Percentiles rank a stretch among this genome's conserved stretches.
Evolutionary conservation across 75 land plant genomes (phyloP).

Genomic region (Larix kaempferi): DNA sequence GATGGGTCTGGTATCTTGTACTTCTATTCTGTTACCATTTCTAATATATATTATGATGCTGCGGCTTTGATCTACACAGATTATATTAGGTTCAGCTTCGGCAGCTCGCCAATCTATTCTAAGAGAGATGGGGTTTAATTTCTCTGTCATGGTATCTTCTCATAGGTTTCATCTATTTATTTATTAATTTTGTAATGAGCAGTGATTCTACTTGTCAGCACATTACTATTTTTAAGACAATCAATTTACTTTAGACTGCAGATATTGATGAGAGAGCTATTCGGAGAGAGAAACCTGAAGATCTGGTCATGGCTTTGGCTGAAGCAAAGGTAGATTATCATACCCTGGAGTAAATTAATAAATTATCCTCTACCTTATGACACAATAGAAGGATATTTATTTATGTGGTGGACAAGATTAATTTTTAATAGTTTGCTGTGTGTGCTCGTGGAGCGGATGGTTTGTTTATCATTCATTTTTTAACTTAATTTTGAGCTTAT

Average conservation of each 20-base stretch:
- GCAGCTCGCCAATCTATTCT: constrained; percentile 56
- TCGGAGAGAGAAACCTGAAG: constrained; percentile 79
- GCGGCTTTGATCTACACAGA: constrained; percentile 23
- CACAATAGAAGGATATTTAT: neutral
- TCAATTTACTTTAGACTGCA: constrained; percentile 45
- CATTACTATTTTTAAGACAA: constrained; percentile 7
- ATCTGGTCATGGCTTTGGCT: constrained; percentile 82
- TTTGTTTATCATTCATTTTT: neutral
- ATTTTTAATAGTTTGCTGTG: neutral
- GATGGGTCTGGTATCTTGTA: too few species aligned
- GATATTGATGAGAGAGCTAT: constrained; percentile 90
- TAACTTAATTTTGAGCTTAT: neutral
- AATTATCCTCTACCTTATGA: neutral
- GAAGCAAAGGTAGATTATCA: constrained; percentile 64
- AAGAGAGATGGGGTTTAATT: constrained; percentile 83
- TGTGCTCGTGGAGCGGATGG: neutral
- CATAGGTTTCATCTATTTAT: neutral
- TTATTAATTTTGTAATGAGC: neutral
- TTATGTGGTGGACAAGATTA: neutral
- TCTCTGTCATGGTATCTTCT: constrained; percentile 56
- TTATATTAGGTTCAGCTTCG: constrained; percentile 84
- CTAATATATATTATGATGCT: too few species aligned
- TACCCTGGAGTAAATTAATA: neutral
- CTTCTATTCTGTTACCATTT: too few species aligned
- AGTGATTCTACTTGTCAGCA: neutral